Conservation (phyloP, 1,284 basidiomycete species). For the Cryptococcus sp. region DNA sequence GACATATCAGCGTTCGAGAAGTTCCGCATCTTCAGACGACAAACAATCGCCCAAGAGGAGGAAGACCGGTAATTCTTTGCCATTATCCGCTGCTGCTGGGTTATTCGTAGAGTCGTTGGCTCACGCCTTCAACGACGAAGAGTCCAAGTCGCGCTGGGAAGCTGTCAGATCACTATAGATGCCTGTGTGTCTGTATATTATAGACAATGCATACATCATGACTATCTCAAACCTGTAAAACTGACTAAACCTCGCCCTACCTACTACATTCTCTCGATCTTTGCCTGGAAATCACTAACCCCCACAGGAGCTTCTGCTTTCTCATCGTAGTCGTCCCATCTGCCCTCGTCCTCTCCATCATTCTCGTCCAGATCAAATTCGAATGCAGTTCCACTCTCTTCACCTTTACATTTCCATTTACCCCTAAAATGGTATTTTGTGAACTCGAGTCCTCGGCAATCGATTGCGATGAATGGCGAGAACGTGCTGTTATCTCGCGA, state of each 20-base stretch:
- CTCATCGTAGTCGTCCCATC: constrained; percentile 50
- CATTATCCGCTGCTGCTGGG: constrained; percentile 5
- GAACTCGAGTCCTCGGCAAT: constrained; percentile 48
- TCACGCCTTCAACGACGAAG: constrained; percentile 18
- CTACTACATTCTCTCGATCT: constrained; percentile 25
- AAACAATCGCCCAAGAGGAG: neutral
- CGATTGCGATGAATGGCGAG: constrained; percentile 41
- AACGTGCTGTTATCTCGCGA: constrained; percentile 4
- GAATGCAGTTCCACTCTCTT: constrained; percentile 31
- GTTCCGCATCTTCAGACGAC: neutral
- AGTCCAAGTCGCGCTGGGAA: constrained; percentile 5
- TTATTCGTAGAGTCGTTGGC: constrained; percentile 13
- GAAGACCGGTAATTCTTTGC: neutral
- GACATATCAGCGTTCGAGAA: constrained; percentile 10
- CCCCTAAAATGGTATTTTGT: constrained; percentile 42
- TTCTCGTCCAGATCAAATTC: constrained; percentile 43
- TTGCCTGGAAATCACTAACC: constrained; percentile 36
- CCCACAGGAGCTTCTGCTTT: constrained; percentile 33
- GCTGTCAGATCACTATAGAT: no score
- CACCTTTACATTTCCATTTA: constrained; percentile 26
- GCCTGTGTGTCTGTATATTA: no score
- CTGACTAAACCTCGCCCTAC: neutral
- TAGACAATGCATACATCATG: no score
- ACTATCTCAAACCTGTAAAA: neutral
- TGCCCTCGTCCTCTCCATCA: constrained; percentile 34